Evolutionary conservation across 306 rosid species (phyloP).

Genomic region (Pachyrhizus erosus): DNA sequence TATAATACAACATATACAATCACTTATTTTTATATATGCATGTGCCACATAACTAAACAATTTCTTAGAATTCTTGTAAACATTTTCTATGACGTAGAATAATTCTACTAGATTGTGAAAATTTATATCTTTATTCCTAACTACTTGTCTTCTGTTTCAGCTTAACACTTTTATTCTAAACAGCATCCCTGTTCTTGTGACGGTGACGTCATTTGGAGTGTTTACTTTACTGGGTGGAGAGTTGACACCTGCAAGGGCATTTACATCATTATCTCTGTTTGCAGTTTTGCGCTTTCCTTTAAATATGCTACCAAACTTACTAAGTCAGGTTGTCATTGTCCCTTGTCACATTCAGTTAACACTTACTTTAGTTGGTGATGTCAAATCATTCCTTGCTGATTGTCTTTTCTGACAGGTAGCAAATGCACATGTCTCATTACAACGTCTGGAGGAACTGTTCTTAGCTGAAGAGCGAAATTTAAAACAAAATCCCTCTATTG

Average conservation of each 20-base stretch:
- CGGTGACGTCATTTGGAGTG: conserved; percentile 73
- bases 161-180: conserved; percentile 70
- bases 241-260: conserved; percentile 89
- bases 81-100: conserved; percentile 1
- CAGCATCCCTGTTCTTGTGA: conserved; percentile 86
- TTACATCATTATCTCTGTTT: conserved; percentile 86
- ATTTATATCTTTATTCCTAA: conserved; percentile 30
- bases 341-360: not conserved
- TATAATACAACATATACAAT: not conserved
- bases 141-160: conserved; percentile 55
- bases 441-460: conserved; percentile 83
- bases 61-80: not conserved
- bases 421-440: conserved; percentile 82
- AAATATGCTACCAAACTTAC: conserved; percentile 74
- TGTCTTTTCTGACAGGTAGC: conserved; percentile 64
- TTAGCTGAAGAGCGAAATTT: conserved; percentile 70
- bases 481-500: conserved; percentile 67
- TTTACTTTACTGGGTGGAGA: conserved; percentile 89
- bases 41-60: not conserved
- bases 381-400: conserved; percentile 20
- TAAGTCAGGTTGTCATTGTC: conserved; percentile 73
- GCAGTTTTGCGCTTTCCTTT: conserved; percentile 78
- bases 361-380: conserved; percentile 14
- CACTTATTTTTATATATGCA: conserved; percentile 1
- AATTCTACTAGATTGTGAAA: not conserved